Percentiles rank a stretch among this genome's conserved stretches.
Conservation (phyloP, 1,284 basidiomycete species). For the Porodaedalea pini region DNA sequence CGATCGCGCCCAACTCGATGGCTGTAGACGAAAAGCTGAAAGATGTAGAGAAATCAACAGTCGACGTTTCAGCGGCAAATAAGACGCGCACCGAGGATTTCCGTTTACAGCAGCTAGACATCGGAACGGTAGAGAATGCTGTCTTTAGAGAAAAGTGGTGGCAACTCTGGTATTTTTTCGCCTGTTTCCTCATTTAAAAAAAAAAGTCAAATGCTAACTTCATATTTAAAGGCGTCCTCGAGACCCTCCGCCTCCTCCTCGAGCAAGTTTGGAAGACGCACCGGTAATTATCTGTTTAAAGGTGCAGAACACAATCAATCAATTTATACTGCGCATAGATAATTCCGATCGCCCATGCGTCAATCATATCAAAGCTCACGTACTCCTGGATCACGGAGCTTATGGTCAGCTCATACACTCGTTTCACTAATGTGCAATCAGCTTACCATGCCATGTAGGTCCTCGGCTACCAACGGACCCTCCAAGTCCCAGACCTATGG, state of each 20-base stretch:
- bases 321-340: conserved; percentile 31
- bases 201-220: no score
- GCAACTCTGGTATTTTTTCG: conserved; percentile 38
- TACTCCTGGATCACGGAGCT: conserved; percentile 68
- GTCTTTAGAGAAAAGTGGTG: conserved; percentile 46
- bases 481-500: conserved; percentile 75
- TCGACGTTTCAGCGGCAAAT: background rate
- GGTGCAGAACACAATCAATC: conserved; percentile 1
- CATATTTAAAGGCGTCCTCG: conserved; percentile 49
- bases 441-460: conserved; percentile 31
- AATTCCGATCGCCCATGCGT: conserved; percentile 57
- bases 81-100: conserved; percentile 12
- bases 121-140: conserved; percentile 39
- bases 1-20: background rate
- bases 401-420: conserved; percentile 45
- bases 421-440: background rate
- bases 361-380: conserved; percentile 54
- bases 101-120: conserved; percentile 38
- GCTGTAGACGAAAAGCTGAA: background rate
- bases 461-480: conserved; percentile 64
- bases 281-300: conserved; percentile 30
- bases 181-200: conserved; percentile 8
- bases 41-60: conserved; percentile 1
- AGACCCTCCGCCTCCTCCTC: conserved; percentile 55
- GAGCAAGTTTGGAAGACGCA: conserved; percentile 54